Base-by-base conservation (phyloP, 2,329 filamentous ascomycete genomes). In the Cladophialophora chaetospira region DNA sequence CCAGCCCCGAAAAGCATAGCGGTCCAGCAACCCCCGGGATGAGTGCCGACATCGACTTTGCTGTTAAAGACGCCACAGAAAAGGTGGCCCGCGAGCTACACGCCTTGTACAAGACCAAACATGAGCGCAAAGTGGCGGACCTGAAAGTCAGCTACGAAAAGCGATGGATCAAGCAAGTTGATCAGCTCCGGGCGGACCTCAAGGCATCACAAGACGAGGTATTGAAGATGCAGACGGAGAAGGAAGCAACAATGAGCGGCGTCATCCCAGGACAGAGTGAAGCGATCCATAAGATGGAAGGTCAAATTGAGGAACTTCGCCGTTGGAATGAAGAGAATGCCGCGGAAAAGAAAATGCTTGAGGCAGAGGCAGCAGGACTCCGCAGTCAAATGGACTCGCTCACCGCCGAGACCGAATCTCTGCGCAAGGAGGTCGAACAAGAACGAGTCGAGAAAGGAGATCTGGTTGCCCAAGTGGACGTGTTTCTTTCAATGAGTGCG, bases 81-180 rank as follows among this genome's bases (percentile, higher is more conserved):
- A 91, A 92, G 64, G 91, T 97, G 36, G 92, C 93, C n/a, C 84
- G 91, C 26, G 94, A 99, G 70, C 81, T 99, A 36, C 94, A 99
- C 71, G 82, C 87, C 0, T 81, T 96, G 9, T 99, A 99, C 82
- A 97, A 97, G 77, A 86, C 88, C 70, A 99, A 99, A 76, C 94
- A 99, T 71, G 93, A 97, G 77, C 90, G 87, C 61, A 99, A 99
- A 77, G 93, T 97, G 42, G 84, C 89, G 1, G 93, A 92, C 3
- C 80, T 99, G 63, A 97, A 87, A 70, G 84, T 86, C 66, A 84
- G 81, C 68, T 87, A 97, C 75, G 91, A 97, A 72, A 83, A 83
- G 44, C 86, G 93, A 53, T 94, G 91, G 83, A 91, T 96, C 73
- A 95, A 95, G 79, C 89, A 88, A 68, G 84, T 93, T 55, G 84